phyloP scores from a whole-genome alignment of 768 basidiomycete species.

The Melanogaster broomeanus region DNA sequence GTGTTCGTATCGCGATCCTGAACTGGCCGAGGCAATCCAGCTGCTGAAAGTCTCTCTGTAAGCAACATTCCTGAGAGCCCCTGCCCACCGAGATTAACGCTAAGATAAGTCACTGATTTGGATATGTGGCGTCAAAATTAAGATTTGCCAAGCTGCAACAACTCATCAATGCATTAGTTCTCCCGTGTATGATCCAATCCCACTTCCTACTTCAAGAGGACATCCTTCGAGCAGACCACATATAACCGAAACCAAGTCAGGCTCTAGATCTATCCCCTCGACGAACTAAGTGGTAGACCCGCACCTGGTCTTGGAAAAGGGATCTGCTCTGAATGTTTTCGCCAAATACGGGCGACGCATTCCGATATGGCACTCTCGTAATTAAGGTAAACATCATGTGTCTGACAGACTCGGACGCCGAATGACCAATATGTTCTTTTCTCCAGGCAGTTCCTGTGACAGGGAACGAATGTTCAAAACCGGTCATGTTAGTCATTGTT shows the following conservation, averaged over 20 bases:
- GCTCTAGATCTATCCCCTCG: background rate
- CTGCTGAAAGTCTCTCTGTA: no score
- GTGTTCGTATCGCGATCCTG: constrained; percentile 1
- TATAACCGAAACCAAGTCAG: background rate
- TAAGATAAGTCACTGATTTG: constrained; percentile 9
- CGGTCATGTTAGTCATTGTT: background rate
- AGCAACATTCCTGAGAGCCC: no score
- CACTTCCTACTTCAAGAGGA: background rate
- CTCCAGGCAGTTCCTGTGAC: background rate
- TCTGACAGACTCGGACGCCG: background rate
- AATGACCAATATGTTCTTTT: background rate
- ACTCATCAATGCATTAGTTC: constrained; percentile 4
- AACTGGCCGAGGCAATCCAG: constrained; percentile 1
- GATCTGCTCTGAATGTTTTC: background rate
- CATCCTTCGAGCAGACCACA: background rate
- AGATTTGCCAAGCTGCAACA: background rate
- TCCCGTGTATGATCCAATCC: background rate
- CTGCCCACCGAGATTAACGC: constrained; percentile 18
- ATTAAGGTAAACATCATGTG: background rate
- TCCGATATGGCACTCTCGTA: background rate
- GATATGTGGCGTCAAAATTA: constrained; percentile 1
- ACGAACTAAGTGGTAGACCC: background rate
- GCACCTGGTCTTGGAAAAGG: background rate
- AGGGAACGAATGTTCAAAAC: background rate
- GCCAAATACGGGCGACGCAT: background rate